Percentiles rank a stretch among this genome's conserved stretches.
These are phyloP conservation scores for Eucalyptus viminalis DNA, from an alignment of 345 rosid species.

Conservation along the genomic window DNA sequence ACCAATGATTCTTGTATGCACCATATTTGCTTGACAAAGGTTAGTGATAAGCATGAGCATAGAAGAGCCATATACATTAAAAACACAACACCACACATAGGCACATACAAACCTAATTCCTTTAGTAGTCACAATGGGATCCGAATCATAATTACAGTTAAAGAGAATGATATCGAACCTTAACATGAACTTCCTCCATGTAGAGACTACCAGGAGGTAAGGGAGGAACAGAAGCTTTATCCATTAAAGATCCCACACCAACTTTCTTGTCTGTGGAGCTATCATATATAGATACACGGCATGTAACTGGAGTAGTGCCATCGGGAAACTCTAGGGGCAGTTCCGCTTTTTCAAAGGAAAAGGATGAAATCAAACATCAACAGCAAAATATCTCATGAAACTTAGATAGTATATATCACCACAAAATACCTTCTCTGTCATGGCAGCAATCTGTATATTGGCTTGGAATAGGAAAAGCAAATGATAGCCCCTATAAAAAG, in stretches of 20 bases:
- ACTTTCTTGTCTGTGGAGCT: constrained; percentile 77
- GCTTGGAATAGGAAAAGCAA: constrained; percentile 89
- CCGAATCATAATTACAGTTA: not conserved
- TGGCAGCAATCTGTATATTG: constrained; percentile 84
- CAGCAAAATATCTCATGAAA: not conserved
- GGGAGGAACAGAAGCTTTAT: constrained; percentile 78
- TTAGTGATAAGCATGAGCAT: not conserved
- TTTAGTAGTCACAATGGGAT: not conserved
- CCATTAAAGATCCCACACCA: constrained; percentile 78
- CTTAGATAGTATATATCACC: not conserved
- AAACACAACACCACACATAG: not conserved
- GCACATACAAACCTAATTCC: not conserved
- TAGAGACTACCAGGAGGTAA: constrained; percentile 67
- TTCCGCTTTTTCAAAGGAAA: constrained; percentile 42
- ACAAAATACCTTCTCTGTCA: constrained; percentile 61
- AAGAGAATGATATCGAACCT: constrained; percentile 36
- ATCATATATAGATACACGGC: constrained; percentile 85
- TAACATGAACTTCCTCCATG: constrained; percentile 91
- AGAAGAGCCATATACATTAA: not conserved
- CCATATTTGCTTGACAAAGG: not conserved
- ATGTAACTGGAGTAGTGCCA: constrained; percentile 97
- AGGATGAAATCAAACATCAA: not conserved
- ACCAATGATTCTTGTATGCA: not conserved
- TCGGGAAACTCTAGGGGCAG: constrained; percentile 94
- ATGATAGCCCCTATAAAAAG: constrained; percentile 74